These are phyloP conservation scores for Mentha longifolia DNA, from an alignment of 257 asterid genomes.

Conservation along the genomic window DNA sequence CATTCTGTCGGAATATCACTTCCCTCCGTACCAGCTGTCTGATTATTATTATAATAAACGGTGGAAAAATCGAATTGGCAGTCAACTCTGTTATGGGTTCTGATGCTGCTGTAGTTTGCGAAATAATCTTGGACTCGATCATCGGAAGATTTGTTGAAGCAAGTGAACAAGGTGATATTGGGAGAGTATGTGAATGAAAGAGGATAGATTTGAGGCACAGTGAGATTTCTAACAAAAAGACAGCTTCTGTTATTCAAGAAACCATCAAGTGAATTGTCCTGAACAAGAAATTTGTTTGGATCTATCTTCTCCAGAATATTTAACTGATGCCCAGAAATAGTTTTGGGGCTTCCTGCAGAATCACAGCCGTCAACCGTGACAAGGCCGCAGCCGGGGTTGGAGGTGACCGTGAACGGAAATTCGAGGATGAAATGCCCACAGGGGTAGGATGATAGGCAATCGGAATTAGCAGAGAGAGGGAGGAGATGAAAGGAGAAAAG, in stretches of 20 bases:
- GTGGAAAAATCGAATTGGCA: background rate
- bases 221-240: background rate
- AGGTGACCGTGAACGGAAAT: constrained; percentile 37
- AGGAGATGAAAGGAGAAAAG: constrained; percentile 21
- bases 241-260: background rate
- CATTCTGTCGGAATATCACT: background rate
- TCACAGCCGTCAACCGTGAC: constrained; percentile 26
- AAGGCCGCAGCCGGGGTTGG: constrained; percentile 38
- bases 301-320: background rate
- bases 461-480: constrained; percentile 14
- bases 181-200: constrained; percentile 32
- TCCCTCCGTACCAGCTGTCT: background rate
- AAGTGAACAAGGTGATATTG: constrained; percentile 36
- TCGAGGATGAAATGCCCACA: constrained; percentile 36
- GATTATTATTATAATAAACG: background rate
- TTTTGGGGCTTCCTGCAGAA: background rate
- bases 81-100: fast-evolving
- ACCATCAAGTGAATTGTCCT: background rate
- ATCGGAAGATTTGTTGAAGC: background rate
- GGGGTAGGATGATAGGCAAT: constrained; percentile 23
- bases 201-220: constrained; percentile 14
- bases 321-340: background rate
- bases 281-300: background rate
- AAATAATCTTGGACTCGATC: background rate
- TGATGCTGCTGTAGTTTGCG: background rate